These are phyloP conservation scores for Fusarium guadeloupense DNA, from an alignment of 2,329 filamentous ascomycete species.

Conservation along the genomic window DNA sequence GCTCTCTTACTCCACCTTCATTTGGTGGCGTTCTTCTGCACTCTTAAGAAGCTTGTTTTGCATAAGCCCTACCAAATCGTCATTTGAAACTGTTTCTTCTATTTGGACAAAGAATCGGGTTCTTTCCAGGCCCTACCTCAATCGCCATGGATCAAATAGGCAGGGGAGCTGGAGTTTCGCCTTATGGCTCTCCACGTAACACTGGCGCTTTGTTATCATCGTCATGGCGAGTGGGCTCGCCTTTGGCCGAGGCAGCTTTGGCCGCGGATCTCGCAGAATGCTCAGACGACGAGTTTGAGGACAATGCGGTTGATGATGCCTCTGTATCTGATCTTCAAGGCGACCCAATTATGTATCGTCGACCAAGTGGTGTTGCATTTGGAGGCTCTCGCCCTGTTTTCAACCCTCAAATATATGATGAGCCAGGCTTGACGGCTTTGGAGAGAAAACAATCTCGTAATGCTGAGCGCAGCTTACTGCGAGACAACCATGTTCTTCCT, in stretches of 20 bases:
- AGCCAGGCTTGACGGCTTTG: conserved; percentile 60
- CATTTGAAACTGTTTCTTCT: conserved; percentile 10
- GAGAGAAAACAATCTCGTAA: conserved; percentile 66
- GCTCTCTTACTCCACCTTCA: conserved; percentile 18
- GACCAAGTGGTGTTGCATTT: conserved; percentile 79
- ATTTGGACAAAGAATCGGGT: conserved; percentile 6
- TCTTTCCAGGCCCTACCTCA: conserved; percentile 1
- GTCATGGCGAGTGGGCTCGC: conserved; percentile 69
- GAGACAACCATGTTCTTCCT: conserved; percentile 72
- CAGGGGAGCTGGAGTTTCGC: conserved; percentile 32
- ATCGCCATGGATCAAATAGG: conserved; percentile 31
- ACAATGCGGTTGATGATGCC: conserved; percentile 45
- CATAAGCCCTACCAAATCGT: conserved; percentile 16
- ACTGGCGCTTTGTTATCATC: conserved; percentile 45
- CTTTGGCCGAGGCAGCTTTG: conserved; percentile 71
- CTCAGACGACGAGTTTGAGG: conserved; percentile 62
- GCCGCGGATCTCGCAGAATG: conserved; percentile 73
- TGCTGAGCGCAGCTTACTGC: conserved; percentile 68
- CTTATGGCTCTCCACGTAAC: conserved; percentile 35
- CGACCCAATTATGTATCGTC: conserved; percentile 71
- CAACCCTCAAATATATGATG: conserved; percentile 62
- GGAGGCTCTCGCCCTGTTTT: conserved; percentile 76
- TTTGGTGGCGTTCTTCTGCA: conserved; percentile 15
- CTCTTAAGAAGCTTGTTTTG: conserved; percentile 19
- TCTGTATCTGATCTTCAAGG: conserved; percentile 50